Evolutionary conservation across 208 protist genomes (phyloP).

Genomic region (Tritrichomonas foetus): DNA sequence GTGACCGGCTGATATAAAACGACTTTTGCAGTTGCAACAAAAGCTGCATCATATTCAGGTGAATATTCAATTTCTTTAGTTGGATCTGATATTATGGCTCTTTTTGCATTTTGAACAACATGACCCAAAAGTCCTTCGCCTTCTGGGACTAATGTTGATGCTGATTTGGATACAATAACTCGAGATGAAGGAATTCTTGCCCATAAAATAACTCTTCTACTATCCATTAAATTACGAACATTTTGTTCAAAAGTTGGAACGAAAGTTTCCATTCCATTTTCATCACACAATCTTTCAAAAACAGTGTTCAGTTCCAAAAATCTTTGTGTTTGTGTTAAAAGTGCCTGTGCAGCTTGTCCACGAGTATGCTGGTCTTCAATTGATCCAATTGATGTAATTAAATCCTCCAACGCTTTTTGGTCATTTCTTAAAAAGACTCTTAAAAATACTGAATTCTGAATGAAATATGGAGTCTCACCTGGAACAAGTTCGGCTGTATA

Average conservation of each 20-base stretch:
- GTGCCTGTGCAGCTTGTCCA: neutral
- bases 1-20: neutral
- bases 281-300: conserved; percentile 21
- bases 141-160: neutral
- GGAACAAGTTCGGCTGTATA: neutral
- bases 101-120: neutral
- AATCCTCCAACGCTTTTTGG: neutral
- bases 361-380: neutral
- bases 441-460: conserved; percentile 16
- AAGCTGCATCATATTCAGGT: neutral
- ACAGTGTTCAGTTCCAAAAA: neutral
- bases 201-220: neutral
- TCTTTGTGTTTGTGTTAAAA: neutral
- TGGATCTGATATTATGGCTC: neutral
- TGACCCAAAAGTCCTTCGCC: neutral
- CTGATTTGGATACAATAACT: neutral
- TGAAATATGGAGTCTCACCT: neutral
- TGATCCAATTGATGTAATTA: neutral
- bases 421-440: neutral
- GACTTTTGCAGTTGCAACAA: neutral
- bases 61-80: neutral
- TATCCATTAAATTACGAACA: neutral
- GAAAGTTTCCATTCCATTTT: neutral
- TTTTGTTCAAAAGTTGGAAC: neutral
- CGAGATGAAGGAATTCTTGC: neutral